Evolutionary conservation across 345 rosid species (phyloP), one percentile per base, ranked within the genome.

Genomic region (Pistacia atlantica): DNA sequence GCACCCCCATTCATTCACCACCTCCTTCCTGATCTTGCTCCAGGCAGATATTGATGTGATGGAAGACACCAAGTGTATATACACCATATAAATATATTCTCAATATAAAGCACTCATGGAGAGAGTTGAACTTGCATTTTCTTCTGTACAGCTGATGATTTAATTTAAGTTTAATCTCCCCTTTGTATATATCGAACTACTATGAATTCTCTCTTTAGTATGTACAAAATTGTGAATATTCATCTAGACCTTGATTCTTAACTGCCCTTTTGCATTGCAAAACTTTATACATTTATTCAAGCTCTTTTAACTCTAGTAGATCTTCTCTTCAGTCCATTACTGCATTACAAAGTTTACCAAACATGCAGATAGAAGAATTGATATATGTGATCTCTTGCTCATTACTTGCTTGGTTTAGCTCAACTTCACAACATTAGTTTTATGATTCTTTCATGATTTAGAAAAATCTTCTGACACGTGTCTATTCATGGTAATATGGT

Each of bases 11-110:
- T 84, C 95, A 83, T 89, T 84, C 90, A 60, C 65, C 89, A 61
- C 81, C 89, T 77, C 73, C 95, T 93, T 92, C 97, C 96, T 95
- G 99, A 95, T 89, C 95, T 84, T 84, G 86, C 90, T 61, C 42
- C 77, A 71, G 82, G 90, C 91, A 86, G 90, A 88, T 75, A 78
- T 75, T 77, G 95, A 93, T 78, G 78, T 91, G 97, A 90, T 86
- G 97, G 98, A 90, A 93, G 82, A 76, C 37, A 62, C 11, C 4
- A 78, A 86, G 71, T 85, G 90, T 86, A 88, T 76, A 88, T 84
- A 81, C 8, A 66, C 14, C 6, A 49, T 56, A 77, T 65, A 65
- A 65, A 51, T 58, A 10, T 54, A 73, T 62, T 65, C 49, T 65
- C 37, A 69, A 65, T 56, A 74, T 35, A 72, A 71, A 59, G 56